Evolutionary conservation across 371 early-diverging fungal species (phyloP).

Genomic region (Dinochytrium kinnereticum): DNA sequence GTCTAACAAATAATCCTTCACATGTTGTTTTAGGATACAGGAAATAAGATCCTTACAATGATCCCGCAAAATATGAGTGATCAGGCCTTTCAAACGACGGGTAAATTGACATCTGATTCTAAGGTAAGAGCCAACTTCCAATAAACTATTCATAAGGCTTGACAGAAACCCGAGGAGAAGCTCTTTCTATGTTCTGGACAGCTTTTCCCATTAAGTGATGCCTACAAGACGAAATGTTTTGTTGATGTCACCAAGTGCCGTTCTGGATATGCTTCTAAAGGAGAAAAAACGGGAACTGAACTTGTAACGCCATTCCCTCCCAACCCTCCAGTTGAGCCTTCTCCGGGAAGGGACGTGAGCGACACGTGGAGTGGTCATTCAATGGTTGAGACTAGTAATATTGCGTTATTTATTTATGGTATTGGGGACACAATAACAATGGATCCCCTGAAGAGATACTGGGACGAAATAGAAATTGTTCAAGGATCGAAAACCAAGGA

Average conservation of each 20-base stretch:
- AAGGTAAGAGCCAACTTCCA: not conserved
- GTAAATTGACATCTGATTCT: not conserved
- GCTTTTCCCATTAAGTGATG: not conserved
- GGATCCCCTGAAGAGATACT: no score
- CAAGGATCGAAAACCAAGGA: no score
- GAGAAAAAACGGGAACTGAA: not conserved
- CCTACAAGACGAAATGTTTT: not conserved
- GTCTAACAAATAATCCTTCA: no score
- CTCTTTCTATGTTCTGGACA: not conserved
- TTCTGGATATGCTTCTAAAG: not conserved
- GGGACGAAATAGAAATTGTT: no score
- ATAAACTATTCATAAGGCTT: not conserved
- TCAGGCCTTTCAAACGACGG: not conserved
- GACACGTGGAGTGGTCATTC: not conserved
- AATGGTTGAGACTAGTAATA: not conserved
- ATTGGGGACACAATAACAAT: no score
- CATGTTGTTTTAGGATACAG: not conserved
- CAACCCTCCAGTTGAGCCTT: not conserved
- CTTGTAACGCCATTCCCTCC: not conserved
- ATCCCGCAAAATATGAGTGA: not conserved
- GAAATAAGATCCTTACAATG: not conserved
- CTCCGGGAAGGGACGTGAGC: not conserved
- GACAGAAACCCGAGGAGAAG: not conserved
- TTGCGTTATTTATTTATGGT: no score
- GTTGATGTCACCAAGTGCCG: not conserved